A percentile compares a stretch with the other conserved stretches of the same genome.
These are phyloP conservation scores for Solanum bulbocastanum DNA, from an alignment of 257 asterid genomes.

Conservation along the genomic window DNA sequence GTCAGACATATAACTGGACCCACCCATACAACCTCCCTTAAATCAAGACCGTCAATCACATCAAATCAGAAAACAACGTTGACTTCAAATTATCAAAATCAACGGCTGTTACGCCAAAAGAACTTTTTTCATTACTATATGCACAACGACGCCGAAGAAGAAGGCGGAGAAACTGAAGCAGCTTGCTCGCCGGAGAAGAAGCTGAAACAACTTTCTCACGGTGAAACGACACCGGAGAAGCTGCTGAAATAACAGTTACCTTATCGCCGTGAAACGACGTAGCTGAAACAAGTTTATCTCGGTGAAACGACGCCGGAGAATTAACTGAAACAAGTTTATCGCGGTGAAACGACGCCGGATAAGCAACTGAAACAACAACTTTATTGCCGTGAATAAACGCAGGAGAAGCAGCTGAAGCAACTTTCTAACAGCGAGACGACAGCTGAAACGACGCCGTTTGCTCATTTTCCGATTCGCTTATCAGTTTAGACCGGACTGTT, in stretches of 20 bases:
- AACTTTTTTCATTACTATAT: neutral
- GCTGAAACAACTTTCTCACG: neutral
- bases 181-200: neutral
- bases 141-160: neutral
- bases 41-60: neutral
- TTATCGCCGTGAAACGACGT: neutral
- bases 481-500: neutral
- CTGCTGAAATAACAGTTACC: neutral
- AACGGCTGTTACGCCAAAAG: neutral
- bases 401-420: neutral
- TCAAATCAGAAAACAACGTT: neutral
- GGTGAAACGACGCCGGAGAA: neutral
- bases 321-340: neutral
- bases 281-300: neutral
- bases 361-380: neutral
- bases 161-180: neutral
- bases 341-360: neutral
- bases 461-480: neutral
- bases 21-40: neutral
- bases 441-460: neutral
- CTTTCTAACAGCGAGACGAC: neutral
- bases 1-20: neutral
- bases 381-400: neutral
- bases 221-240: neutral
- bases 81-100: neutral